Conservation (phyloP, 129 eudicot genomes). For the Erigeron canadensis region DNA sequence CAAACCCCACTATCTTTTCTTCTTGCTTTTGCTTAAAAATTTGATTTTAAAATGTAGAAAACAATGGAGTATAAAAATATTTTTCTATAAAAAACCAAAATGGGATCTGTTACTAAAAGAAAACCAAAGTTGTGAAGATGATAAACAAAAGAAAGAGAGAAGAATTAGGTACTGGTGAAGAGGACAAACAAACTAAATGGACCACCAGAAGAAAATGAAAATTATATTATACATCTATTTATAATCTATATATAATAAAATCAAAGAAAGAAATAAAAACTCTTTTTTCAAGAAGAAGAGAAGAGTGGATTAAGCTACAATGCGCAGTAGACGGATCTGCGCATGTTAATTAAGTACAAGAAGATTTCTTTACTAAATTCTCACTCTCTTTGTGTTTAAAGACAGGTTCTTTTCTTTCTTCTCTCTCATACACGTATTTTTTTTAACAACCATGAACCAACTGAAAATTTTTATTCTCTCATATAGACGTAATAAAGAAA, state of each 20-base stretch:
- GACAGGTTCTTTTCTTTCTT: background rate
- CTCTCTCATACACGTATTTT: background rate
- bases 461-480: too few species aligned
- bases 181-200: slow-evolving; percentile 40
- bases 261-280: background rate
- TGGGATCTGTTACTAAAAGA: slow-evolving; percentile 20
- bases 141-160: slow-evolving; percentile 27
- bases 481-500: too few species aligned
- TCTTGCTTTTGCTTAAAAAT: slow-evolving; percentile 43
- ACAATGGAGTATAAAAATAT: slow-evolving; percentile 12
- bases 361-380: slow-evolving; percentile 34
- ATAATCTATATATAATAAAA: too few species aligned
- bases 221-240: too few species aligned
- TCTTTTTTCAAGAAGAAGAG: slow-evolving; percentile 31
- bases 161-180: slow-evolving; percentile 37
- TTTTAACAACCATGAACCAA: too few species aligned
- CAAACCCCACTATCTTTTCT: slow-evolving; percentile 36
- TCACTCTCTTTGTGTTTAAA: background rate
- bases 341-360: slow-evolving; percentile 39
- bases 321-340: slow-evolving; percentile 49
- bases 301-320: slow-evolving; percentile 39
- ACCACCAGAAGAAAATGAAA: slow-evolving; percentile 24
- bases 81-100: background rate
- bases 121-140: background rate
- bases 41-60: slow-evolving; percentile 25